A percentile compares a stretch with the other conserved stretches of the same genome.
phyloP scores from a whole-genome alignment of 2,329 filamentous ascomycete genomes.

The Sordariomycetes sp. region DNA sequence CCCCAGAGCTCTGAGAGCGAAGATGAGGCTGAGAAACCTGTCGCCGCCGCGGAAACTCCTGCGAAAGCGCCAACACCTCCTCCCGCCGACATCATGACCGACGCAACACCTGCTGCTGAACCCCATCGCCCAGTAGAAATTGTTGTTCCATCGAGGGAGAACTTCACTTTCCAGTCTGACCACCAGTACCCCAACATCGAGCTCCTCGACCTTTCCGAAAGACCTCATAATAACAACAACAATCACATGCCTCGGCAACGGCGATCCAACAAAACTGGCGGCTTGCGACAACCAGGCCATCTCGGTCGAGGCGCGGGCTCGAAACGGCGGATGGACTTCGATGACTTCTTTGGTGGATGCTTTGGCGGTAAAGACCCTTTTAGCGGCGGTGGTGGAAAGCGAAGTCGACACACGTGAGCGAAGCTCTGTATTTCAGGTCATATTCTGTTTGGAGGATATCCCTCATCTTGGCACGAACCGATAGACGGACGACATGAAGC shows the following conservation, averaged over 20 bases:
- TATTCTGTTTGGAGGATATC: slow-evolving; percentile 4
- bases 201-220: slow-evolving; percentile 51
- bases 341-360: slow-evolving; percentile 66
- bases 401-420: slow-evolving; percentile 35
- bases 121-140: slow-evolving; percentile 25
- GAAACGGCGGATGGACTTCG: slow-evolving; percentile 65
- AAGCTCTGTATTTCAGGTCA: slow-evolving; percentile 1
- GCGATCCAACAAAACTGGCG: slow-evolving; percentile 10
- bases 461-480: slow-evolving; percentile 5
- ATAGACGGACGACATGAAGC: slow-evolving; percentile 9
- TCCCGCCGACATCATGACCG: slow-evolving; percentile 40
- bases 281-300: slow-evolving; percentile 18
- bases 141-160: slow-evolving; percentile 45
- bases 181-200: slow-evolving; percentile 53
- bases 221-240: slow-evolving; percentile 17
- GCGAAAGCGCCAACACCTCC: neutral
- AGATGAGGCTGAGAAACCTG: slow-evolving; percentile 53
- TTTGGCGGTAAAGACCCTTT: slow-evolving; percentile 54
- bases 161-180: slow-evolving; percentile 61
- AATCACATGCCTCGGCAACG: slow-evolving; percentile 4
- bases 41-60: neutral
- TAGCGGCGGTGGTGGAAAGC: slow-evolving; percentile 37
- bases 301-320: slow-evolving; percentile 58
- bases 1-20: slow-evolving; percentile 54
- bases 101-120: slow-evolving; percentile 24